Percentiles rank a stretch among this genome's conserved stretches.
Conservation (phyloP, 2,329 filamentous ascomycete genomes). For the Aspergillus proliferans region DNA sequence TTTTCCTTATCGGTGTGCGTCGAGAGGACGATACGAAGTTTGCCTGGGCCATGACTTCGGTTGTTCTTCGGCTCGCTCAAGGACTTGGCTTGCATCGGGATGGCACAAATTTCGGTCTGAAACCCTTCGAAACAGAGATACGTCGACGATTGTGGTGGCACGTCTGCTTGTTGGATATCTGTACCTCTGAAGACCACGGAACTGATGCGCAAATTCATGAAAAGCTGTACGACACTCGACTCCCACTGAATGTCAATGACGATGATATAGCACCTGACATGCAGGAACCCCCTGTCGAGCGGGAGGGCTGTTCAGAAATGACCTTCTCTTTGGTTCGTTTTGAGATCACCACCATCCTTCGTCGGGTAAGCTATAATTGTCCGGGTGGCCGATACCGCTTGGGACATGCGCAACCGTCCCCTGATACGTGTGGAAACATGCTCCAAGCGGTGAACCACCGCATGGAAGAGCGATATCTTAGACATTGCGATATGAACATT, state of each 20-base stretch:
- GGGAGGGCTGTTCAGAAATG: constrained; percentile 49
- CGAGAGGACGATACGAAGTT: constrained; percentile 37
- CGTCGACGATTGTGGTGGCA: constrained; percentile 49
- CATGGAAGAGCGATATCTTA: constrained; percentile 52
- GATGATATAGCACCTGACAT: constrained; percentile 45
- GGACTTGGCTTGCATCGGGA: constrained; percentile 48
- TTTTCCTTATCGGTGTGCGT: constrained; percentile 52
- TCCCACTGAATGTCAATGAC: constrained; percentile 50
- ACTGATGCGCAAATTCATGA: constrained; percentile 41
- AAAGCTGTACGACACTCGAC: constrained; percentile 40
- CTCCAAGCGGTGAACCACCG: constrained; percentile 49
- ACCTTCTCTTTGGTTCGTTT: constrained; percentile 48
- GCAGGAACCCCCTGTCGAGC: constrained; percentile 43
- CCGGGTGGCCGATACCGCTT: constrained; percentile 20
- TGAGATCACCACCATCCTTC: constrained; percentile 44
- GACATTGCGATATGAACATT: constrained; percentile 45
- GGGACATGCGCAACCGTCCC: constrained; percentile 8
- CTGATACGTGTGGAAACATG: constrained; percentile 38
- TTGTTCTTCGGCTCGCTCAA: constrained; percentile 38
- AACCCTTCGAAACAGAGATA: constrained; percentile 48
- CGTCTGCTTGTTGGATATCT: constrained; percentile 43
- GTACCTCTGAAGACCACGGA: constrained; percentile 47
- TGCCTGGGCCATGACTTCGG: constrained; percentile 38
- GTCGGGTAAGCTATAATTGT: constrained; percentile 33
- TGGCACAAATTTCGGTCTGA: constrained; percentile 42